Base-by-base conservation (phyloP, 768 basidiomycete species). In the Pholiota microspora region DNA sequence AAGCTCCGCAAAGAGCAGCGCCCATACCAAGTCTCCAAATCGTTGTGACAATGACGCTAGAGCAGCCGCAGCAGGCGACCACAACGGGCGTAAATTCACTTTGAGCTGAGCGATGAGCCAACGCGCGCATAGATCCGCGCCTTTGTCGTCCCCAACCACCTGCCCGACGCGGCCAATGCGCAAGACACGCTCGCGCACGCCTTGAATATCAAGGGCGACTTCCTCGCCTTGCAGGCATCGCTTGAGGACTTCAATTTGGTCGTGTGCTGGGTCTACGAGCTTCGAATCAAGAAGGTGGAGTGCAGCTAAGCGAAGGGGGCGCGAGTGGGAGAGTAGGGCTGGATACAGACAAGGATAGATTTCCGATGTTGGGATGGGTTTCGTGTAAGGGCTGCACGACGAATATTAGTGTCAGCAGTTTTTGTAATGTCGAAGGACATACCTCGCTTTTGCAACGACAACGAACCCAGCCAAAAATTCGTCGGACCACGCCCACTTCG, bases 81-180 rank as follows among this genome's bases (percentile, higher is more conserved):
- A 99, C 13, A 97, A 65, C 0, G 97, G 97, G 25, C 92, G 82
- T 42, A 98, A 73, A 66, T 94, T 96, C 56, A 98, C 89, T 73
- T 98, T 98, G 49, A 98, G 76, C 67, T 97, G 95, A 5, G 89
- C 92, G 25, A 88, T 79, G 18, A 94, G 67, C 89, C 92, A 94
- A 36, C 85, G 69, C 5, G 78, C 72, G 54, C 82, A 85, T 4
- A 92, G 63, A 54, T 90, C 86, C 0, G 84, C 83, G 15, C 81
- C 81, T 34, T 76, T 63, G 34, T 76, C 73, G 44, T 85, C 83
- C 2, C 77, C 83, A 8, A 89, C 77, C 4, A 81, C 76, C 56
- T 84, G 80, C 1, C 80, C 85, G 2, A 95, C 78, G 49, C 88
- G 80, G 3, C 84, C 82, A 7, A 96, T 89, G 23, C 85, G 76